Base-by-base conservation (phyloP, 768 basidiomycete genomes). In the Mycena galericulata region DNA sequence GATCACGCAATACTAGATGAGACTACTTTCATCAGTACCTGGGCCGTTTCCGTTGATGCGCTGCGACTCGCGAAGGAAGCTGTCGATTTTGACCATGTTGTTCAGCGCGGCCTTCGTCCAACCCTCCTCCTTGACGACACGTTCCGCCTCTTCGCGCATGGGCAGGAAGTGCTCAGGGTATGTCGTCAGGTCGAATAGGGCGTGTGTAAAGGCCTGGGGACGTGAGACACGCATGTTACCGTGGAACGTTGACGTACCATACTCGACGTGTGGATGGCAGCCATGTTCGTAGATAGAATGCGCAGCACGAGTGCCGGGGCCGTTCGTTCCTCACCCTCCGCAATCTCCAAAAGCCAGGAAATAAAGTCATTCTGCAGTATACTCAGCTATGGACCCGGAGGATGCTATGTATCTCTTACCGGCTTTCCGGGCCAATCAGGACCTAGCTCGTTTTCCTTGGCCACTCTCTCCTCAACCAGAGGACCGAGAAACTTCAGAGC, bases 261-360 rank as follows among this genome's bases (percentile, higher is more conserved):
- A 11, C 41, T 45, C 7, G 57, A 22, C 3, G 41, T 58, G 22
- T 58, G 41, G 15, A 58, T 58, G 17, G 57, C 57, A 11, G 29
- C 57, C 20, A 46, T 30, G 3, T 58, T 58, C 45, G 78, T 58
- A 3, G 69, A 45, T 5, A 83, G 68, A 6, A 82, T 68, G 17
- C 75, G 74, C 6, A 72, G 65, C 1, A 57, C 58, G 15, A 78
- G 50, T 2, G 63, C 58, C 20, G 69, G 41, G 0, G 61, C 54
- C 7, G 70, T 68, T 9, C 55, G 61, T 30, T 69, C 65, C 17
- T 73, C 67, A 22, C 60, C 69, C 12, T 45, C 14, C 1, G 75
- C 77, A 2, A 65, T 67, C 2, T 77, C 77, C 32, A 82, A 63
- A 8, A 80, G 47, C 79, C 79, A 80, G 18, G 75, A 74, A 7